phyloP scores from a whole-genome alignment of 768 basidiomycete genomes.

The Phallus indusiatus region DNA sequence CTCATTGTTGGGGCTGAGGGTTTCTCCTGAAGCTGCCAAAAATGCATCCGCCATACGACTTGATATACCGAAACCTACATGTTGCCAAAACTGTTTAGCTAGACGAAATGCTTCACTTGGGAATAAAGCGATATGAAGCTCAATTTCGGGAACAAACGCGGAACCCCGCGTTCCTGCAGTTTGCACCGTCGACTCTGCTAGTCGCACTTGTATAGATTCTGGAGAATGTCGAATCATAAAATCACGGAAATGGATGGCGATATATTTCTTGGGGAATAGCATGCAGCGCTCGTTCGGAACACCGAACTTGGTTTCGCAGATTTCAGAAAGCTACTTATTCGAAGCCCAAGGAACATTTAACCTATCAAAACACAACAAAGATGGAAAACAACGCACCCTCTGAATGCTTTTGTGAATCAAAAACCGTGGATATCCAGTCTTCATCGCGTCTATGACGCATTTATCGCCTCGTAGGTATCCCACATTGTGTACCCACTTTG shows the following conservation, averaged over 20 bases:
- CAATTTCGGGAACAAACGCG: conserved; percentile 26
- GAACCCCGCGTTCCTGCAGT: conserved; percentile 12
- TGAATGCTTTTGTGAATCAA: conserved; percentile 82
- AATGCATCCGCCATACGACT: conserved; percentile 78
- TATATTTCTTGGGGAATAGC: conserved; percentile 62
- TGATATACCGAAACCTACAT: conserved; percentile 83
- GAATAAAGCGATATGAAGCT: conserved; percentile 80
- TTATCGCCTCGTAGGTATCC: conserved; percentile 87
- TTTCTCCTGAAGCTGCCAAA: conserved; percentile 53
- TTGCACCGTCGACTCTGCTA: conserved; percentile 39
- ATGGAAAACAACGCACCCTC: conserved; percentile 44
- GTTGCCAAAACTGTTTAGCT: conserved; percentile 95
- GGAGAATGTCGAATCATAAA: conserved; percentile 54
- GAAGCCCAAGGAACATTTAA: conserved; percentile 5
- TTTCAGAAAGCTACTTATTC: conserved; percentile 60
- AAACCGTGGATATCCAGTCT: conserved; percentile 89
- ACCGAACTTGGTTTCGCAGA: conserved; percentile 76
- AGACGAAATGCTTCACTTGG: conserved; percentile 46
- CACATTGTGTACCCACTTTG: conserved; percentile 86
- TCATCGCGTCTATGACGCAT: conserved; percentile 70
- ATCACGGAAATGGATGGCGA: conserved; percentile 65
- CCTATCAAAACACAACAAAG: neutral
- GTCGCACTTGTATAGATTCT: conserved; percentile 37
- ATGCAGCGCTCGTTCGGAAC: conserved; percentile 62
- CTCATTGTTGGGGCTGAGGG: conserved; percentile 9